Base-by-base conservation (phyloP, 176 grass and related monocot species). In the Oryza coarctata region DNA sequence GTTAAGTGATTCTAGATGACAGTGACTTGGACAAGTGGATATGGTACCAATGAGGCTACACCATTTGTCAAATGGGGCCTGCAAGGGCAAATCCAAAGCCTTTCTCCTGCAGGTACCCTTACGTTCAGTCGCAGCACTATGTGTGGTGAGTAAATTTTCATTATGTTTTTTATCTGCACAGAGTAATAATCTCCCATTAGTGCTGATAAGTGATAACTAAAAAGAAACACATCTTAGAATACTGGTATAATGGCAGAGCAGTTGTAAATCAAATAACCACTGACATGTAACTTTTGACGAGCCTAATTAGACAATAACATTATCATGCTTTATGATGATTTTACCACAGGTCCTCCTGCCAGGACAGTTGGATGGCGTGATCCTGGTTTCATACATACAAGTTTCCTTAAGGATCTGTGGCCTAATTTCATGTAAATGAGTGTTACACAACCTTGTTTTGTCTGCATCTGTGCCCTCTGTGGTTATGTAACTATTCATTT, bases 11-110 rank as follows among this genome's bases (percentile, higher is more conserved):
- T 75, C 31, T 81, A 98, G 92, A 98, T 98, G 88, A 85, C 88
- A 62, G 92, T 98, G 34, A 98, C 92, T 63, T 98, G 92, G 95
- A 94, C 95, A 84, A 98, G 95, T 73, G 92, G 92, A 75, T 98
- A 98, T 68, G 73, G 84, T 43, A 91, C 77, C 25, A 82, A 70
- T 68, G 95, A 98, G 49, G 90, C 95, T 23, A 70, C 65, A 70
- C 82, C 92, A 68, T 98, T 95, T 77, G 82, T 98, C 57, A 86
- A 93, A 91, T 95, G 92, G 92, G 92, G 95, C 30, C 17, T 70
- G 77, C 67, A 84, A 80, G 92, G 88, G 39, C 86, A 85, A 75
- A 36, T 81, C 44, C 85, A 88, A 89, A 79, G 29, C 29, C 87
- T 81, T 23, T 93, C 90, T 28, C 88, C 95, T 70, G 92, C 88